These are phyloP conservation scores for Boletus pseudo-olivaceus DNA, from an alignment of 768 basidiomycete species.

Conservation along the genomic window DNA sequence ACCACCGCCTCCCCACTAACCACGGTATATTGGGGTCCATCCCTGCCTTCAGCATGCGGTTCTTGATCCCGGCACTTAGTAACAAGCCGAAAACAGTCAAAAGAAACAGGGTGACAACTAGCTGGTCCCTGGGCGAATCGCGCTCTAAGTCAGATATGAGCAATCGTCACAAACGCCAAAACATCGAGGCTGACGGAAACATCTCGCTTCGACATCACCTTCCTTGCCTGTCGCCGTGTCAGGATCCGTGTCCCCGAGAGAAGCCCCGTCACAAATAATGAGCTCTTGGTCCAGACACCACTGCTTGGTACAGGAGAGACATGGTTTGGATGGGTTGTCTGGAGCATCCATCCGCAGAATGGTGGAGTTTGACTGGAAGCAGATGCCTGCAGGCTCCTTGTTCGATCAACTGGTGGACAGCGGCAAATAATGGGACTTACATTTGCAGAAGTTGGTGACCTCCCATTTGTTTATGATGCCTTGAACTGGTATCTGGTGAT, in stretches of 20 bases:
- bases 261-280: constrained; percentile 75
- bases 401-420: background rate
- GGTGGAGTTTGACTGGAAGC: constrained; percentile 82
- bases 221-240: constrained; percentile 94
- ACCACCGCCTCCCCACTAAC: constrained; percentile 68
- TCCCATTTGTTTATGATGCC: constrained; percentile 73
- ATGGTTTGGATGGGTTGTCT: constrained; percentile 85
- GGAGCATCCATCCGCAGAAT: constrained; percentile 79
- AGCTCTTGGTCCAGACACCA: constrained; percentile 95
- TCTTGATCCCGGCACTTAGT: constrained; percentile 80
- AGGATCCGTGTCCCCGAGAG: constrained; percentile 82
- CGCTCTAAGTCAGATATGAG: constrained; percentile 56
- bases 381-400: constrained; percentile 62
- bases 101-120: constrained; percentile 88
- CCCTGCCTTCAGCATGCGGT: constrained; percentile 76
- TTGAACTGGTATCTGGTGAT: constrained; percentile 36
- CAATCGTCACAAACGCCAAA: constrained; percentile 28
- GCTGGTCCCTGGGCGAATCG: constrained; percentile 92
- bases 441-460: constrained; percentile 90
- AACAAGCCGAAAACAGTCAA: constrained; percentile 84
- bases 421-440: constrained; percentile 35
- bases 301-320: constrained; percentile 89
- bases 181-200: constrained; percentile 74
- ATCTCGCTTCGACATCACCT: constrained; percentile 92
- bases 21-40: constrained; percentile 61